A percentile compares a stretch with the other conserved stretches of the same genome.
These are phyloP conservation scores for Paulownia fortunei DNA, from an alignment of 257 asterid genomes.

Conservation along the genomic window DNA sequence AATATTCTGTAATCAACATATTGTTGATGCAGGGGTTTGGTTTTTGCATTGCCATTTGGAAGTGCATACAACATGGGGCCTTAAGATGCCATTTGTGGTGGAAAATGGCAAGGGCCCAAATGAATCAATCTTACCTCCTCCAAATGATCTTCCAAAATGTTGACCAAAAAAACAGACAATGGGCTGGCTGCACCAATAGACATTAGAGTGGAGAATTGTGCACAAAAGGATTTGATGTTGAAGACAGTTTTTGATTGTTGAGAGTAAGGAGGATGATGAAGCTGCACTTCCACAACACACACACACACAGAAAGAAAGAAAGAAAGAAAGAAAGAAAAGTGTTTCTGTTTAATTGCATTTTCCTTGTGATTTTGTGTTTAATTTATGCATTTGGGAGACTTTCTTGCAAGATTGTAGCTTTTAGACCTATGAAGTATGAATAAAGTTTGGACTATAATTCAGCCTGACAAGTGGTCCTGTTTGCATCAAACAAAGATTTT, in stretches of 20 bases:
- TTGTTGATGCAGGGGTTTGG: constrained; percentile 64
- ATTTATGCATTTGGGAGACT: background rate
- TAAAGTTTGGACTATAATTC: constrained; percentile 2
- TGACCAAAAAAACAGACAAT: constrained; percentile 18
- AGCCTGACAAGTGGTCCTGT: background rate
- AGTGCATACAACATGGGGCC: constrained; percentile 85
- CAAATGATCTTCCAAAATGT: constrained; percentile 72
- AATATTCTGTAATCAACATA: background rate
- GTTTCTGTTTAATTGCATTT: constrained; percentile 6
- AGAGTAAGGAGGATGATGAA: constrained; percentile 9
- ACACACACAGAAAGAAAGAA: background rate
- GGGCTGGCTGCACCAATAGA: background rate
- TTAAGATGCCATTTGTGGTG: constrained; percentile 79
- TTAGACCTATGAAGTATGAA: background rate
- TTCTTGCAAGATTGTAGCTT: background rate
- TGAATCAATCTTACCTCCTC: constrained; percentile 66
- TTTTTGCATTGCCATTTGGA: constrained; percentile 83
- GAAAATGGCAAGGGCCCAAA: constrained; percentile 66
- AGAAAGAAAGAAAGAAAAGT: background rate
- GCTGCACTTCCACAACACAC: constrained; percentile 1
- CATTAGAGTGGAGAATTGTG: background rate
- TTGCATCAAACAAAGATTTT: too few species aligned
- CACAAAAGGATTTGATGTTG: background rate
- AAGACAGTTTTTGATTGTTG: background rate
- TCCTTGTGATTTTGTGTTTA: background rate